Base-by-base conservation (phyloP, 139 green algal species). In the Volvox africanus region DNA sequence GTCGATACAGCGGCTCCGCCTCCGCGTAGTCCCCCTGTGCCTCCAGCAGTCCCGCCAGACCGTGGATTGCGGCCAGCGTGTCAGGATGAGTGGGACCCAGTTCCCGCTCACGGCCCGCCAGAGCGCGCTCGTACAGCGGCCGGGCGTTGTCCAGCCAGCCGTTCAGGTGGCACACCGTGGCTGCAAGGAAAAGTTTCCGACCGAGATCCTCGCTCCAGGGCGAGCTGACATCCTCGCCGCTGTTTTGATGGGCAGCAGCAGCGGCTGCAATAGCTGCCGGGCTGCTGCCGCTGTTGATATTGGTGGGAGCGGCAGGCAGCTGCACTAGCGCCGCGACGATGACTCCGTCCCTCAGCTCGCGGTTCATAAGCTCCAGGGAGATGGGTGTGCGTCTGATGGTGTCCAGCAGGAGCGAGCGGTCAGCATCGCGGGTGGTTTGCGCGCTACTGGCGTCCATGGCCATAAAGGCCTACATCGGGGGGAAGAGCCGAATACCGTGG, bases 1-100 rank as follows among this genome's bases (percentile, higher is more conserved):
- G n/a, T n/a, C 61, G n/a, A 32, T 61, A 76, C 81, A 87, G 61
- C 61, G 61, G 30, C 61, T 87, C 81, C 30, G 81, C 81, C 30
- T 87, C 81, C 16, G 3, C 18, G n/a, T 61, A 76, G 0, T 22
- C 11, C 18, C 61, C 61, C 61, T 76, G 61, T 61, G 12, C 30
- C 19, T 32, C 24, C 28, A 77, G 61, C 17, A 76, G 32, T 0
- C 14, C 61, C 30, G 61, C 81, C 61, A 87, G 81, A 16, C 24
- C 19, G 61, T 21, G 3, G 19, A 76, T 13, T 12, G 81, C 1
- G 1, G n/a, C 26, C n/a, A 87, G 81, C 81, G 81, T 77, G 61
- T 87, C 81, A 1, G 61, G 61, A 55, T 87, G 81, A 6, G 30
- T 61, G 30, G 81, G 61, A 12, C 81, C 81, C 61, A 87, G 61